Conservation (phyloP, 2,329 filamentous ascomycete genomes). For the Aspergillus transmontanensis region DNA sequence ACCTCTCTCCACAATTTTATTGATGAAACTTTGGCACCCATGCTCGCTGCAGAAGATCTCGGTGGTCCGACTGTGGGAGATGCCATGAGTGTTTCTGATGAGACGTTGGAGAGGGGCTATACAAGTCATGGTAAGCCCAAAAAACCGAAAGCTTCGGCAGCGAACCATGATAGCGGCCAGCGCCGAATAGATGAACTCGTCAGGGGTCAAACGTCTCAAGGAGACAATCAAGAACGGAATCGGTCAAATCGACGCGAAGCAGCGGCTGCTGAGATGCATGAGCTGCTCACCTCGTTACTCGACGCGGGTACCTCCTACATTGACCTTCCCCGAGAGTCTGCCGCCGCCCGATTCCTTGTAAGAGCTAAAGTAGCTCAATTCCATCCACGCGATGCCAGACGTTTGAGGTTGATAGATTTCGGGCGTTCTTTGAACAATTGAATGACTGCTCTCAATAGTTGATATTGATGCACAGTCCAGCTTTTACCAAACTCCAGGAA, state of each 20-base stretch:
- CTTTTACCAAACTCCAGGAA: not conserved
- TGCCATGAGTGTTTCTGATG: slow-evolving; percentile 65
- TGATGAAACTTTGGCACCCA: slow-evolving; percentile 67
- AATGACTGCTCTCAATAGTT: slow-evolving; percentile 1
- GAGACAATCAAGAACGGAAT: slow-evolving; percentile 24
- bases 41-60: slow-evolving; percentile 81
- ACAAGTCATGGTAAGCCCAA: slow-evolving; percentile 54
- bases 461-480: not conserved
- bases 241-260: slow-evolving; percentile 49
- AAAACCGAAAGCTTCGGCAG: slow-evolving; percentile 33
- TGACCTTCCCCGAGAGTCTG: slow-evolving; percentile 52
- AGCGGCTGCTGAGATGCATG: slow-evolving; percentile 51
- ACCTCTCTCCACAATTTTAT: slow-evolving; percentile 71
- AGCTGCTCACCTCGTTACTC: slow-evolving; percentile 51
- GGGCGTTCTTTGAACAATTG: slow-evolving; percentile 41
- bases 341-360: slow-evolving; percentile 56
- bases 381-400: slow-evolving; percentile 56
- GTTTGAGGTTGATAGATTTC: slow-evolving; percentile 57
- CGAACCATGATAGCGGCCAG: slow-evolving; percentile 42
- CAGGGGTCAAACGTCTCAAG: slow-evolving; percentile 35
- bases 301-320: slow-evolving; percentile 52
- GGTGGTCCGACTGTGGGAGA: slow-evolving; percentile 82
- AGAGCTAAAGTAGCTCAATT: slow-evolving; percentile 59
- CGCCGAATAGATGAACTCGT: slow-evolving; percentile 56
- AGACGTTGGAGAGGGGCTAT: slow-evolving; percentile 55